Base-by-base conservation (phyloP, 2,329 filamentous ascomycete species). In the Aspergillus sp. region DNA sequence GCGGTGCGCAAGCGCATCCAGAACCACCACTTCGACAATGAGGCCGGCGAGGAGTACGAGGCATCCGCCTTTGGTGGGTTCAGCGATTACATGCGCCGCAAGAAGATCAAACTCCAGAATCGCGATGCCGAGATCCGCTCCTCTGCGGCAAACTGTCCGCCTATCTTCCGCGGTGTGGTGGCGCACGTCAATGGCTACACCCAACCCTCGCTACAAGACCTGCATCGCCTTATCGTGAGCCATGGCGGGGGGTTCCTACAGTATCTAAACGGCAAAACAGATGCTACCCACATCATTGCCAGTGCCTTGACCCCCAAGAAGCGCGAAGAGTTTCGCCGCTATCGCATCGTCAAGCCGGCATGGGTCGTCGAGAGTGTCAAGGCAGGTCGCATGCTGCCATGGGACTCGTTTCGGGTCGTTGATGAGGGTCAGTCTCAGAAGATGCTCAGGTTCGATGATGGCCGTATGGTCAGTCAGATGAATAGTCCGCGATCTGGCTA, bases 61-160 rank as follows among this genome's bases (percentile, higher is more conserved):
- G 86, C 83, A 2, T 97, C 92, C 64, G 86, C 85, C 55, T 99
- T 98, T 75, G 91, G 92, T 25, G 94, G 93, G 8, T 96, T 98
- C 70, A 78, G 83, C 23, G 94, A 98, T 71, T 99, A 98, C 76
- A 96, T 97, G 73, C 85, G 93, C 53, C 88, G 93, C 58, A 99
- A 99, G 81, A 97, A 96, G 82, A 88, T 96, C 76, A 99, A 99
- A 73, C 84, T 99, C 3, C 95, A 98, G 76, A 99, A 99, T 71
- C 85, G 95, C 30, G 95, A 99, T 77, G 88, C 88, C 8, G 86
- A 96, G 57, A 81, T 96, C 48, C 88, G 94, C 60, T 84, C 89
- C 32, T 81, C 86, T 3, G 85, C 88, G 1, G 77, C 80, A 0
- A 87, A 89, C 66, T 91, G 90, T 64, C 91, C 92, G 8, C 87